A percentile compares a stretch with the other conserved stretches of the same genome.
Conservation (phyloP, 768 basidiomycete genomes). For the Tulasnella calospora region DNA sequence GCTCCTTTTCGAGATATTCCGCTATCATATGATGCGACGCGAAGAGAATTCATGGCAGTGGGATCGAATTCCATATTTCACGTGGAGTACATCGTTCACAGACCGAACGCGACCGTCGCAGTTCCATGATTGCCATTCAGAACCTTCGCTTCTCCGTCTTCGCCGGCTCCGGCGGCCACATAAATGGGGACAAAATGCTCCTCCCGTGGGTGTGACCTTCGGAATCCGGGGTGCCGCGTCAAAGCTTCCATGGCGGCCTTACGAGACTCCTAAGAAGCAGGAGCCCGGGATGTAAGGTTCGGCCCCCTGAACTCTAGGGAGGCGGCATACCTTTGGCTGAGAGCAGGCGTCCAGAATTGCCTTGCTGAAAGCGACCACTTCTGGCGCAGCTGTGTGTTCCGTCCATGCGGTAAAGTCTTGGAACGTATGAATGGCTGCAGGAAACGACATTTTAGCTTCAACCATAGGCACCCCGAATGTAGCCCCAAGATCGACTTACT, state of each 20-base stretch:
- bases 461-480: neutral
- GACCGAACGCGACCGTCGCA: slow-evolving; percentile 63
- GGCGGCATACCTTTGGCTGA: too few relatives aligned
- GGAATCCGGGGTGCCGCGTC: slow-evolving; percentile 56
- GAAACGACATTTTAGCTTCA: neutral
- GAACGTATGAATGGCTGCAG: slow-evolving; percentile 54
- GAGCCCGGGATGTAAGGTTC: slow-evolving; percentile 12
- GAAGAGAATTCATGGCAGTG: neutral
- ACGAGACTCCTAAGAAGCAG: slow-evolving; percentile 42
- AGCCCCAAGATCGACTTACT: slow-evolving; percentile 28
- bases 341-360: slow-evolving; percentile 56
- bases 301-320: too few relatives aligned
- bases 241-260: slow-evolving; percentile 49
- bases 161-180: slow-evolving; percentile 69
- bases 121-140: slow-evolving; percentile 53
- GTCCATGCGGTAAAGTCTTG: slow-evolving; percentile 49
- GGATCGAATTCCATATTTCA: neutral
- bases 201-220: slow-evolving; percentile 63
- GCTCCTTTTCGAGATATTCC: neutral
- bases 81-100: slow-evolving; percentile 33
- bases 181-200: slow-evolving; percentile 82
- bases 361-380: slow-evolving; percentile 54
- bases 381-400: slow-evolving; percentile 46
- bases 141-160: slow-evolving; percentile 48
- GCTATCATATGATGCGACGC: neutral